phyloP scores from a whole-genome alignment of 2,329 filamentous ascomycete species.

The Xylariomycetidae sp. region DNA sequence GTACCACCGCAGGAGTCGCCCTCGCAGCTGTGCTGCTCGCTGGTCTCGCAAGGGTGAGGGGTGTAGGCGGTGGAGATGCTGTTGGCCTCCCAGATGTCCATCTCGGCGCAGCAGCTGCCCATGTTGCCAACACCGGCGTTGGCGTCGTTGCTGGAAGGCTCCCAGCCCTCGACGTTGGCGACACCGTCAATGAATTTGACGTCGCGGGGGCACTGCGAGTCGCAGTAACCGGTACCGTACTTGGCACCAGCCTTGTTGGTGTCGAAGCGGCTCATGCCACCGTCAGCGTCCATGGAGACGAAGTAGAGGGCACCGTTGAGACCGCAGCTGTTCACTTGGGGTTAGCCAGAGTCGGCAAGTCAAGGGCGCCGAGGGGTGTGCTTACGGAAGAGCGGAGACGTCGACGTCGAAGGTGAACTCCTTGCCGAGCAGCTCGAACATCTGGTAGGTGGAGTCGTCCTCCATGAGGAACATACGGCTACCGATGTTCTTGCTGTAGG shows the following conservation, averaged over 20 bases:
- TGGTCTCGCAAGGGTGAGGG: slow-evolving; percentile 50
- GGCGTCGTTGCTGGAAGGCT: slow-evolving; percentile 38
- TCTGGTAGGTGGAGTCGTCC: slow-evolving; percentile 48
- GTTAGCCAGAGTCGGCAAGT: neutral
- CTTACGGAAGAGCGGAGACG: slow-evolving; percentile 43
- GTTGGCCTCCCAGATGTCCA: slow-evolving; percentile 60
- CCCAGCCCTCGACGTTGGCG: slow-evolving; percentile 41
- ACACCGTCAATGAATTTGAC: slow-evolving; percentile 47
- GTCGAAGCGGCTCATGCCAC: slow-evolving; percentile 37
- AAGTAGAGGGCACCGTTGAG: slow-evolving; percentile 58
- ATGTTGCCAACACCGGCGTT: slow-evolving; percentile 42
- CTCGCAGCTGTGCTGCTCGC: slow-evolving; percentile 40
- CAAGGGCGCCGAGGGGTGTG: neutral
- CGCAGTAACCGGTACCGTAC: slow-evolving; percentile 53
- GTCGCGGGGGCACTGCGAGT: slow-evolving; percentile 40
- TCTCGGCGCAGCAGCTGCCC: slow-evolving; percentile 52
- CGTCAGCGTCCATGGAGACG: slow-evolving; percentile 48
- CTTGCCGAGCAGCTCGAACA: slow-evolving; percentile 51
- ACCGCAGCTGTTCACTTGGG: slow-evolving; percentile 38
- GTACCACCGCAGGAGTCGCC: slow-evolving; percentile 41
- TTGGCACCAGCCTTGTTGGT: slow-evolving; percentile 43
- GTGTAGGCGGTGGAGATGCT: slow-evolving; percentile 51
- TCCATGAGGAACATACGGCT: slow-evolving; percentile 52
- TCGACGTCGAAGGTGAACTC: slow-evolving; percentile 62
- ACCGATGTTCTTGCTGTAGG: slow-evolving; percentile 31